Conservation (phyloP, 208 protist species). For the Naegleria lovaniensis region DNA sequence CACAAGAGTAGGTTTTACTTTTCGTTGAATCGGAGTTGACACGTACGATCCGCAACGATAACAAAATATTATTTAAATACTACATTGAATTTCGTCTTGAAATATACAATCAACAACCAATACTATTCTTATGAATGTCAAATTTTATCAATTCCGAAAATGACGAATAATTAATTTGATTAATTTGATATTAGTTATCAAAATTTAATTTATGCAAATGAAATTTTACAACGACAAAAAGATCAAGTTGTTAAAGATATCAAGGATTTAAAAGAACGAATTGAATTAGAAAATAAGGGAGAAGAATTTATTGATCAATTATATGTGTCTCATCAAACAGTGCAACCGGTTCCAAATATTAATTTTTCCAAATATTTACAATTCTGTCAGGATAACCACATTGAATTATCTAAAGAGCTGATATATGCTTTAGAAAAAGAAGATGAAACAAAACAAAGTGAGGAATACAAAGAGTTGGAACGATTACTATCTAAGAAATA, state of each 20-base stretch:
- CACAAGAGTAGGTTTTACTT: too few relatives aligned
- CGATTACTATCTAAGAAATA: too few relatives aligned
- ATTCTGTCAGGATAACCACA: not conserved
- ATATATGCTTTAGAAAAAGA: not conserved
- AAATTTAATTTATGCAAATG: not conserved
- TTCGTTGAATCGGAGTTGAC: too few relatives aligned
- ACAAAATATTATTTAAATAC: too few relatives aligned
- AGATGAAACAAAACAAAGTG: not conserved
- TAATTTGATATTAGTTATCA: not conserved
- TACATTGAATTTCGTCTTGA: too few relatives aligned
- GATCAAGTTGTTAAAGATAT: not conserved
- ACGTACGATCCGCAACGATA: too few relatives aligned
- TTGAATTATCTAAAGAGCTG: not conserved
- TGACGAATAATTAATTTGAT: too few relatives aligned
- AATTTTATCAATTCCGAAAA: too few relatives aligned
- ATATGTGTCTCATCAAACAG: not conserved
- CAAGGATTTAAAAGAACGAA: not conserved
- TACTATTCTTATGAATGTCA: too few relatives aligned
- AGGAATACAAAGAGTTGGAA: too few relatives aligned
- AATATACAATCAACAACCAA: too few relatives aligned
- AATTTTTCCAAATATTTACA: not conserved
- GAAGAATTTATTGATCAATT: not conserved
- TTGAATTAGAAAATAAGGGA: not conserved
- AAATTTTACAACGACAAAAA: not conserved
- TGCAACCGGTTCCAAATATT: not conserved